Conservation (phyloP, 2,329 filamentous ascomycete species). For the Colletotrichum shisoi region DNA sequence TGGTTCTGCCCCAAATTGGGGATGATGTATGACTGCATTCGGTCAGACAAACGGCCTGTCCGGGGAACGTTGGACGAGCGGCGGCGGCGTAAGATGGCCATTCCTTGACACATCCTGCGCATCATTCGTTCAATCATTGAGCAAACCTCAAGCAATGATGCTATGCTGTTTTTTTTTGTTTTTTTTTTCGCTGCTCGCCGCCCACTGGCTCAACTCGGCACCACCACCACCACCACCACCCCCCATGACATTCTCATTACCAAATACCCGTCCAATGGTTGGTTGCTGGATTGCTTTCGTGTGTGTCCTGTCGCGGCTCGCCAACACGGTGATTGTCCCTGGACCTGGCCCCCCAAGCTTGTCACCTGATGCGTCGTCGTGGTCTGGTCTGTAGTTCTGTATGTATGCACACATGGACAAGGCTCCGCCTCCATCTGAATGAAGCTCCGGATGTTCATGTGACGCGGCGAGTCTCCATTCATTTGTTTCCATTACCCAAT, state of each 20-base stretch:
- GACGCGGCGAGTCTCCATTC: constrained; percentile 52
- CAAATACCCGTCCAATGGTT: constrained; percentile 50
- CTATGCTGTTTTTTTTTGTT: neutral
- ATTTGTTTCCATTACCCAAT: constrained; percentile 62
- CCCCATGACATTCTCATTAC: constrained; percentile 51
- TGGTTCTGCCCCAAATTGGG: neutral
- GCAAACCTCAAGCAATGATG: constrained; percentile 30
- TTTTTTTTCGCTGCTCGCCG: constrained; percentile 7
- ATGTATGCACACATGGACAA: constrained; percentile 17
- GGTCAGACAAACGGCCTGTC: constrained; percentile 27
- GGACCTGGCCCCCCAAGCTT: constrained; percentile 24
- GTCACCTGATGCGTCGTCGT: constrained; percentile 27
- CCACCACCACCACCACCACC: neutral
- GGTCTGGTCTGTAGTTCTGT: constrained; percentile 16
- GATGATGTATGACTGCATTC: constrained; percentile 5
- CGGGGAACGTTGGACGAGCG: constrained; percentile 6
- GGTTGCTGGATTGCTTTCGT: constrained; percentile 15
- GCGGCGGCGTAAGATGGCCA: constrained; percentile 22
- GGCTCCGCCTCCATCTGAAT: constrained; percentile 37
- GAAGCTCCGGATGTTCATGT: constrained; percentile 46
- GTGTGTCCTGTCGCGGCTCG: constrained; percentile 15
- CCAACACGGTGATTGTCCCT: constrained; percentile 7
- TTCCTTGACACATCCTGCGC: constrained; percentile 35
- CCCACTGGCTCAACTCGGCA: constrained; percentile 26
- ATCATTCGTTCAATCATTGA: constrained; percentile 12